phyloP scores from a whole-genome alignment of 2,329 filamentous ascomycete genomes.

The Didymosphaeria variabile region DNA sequence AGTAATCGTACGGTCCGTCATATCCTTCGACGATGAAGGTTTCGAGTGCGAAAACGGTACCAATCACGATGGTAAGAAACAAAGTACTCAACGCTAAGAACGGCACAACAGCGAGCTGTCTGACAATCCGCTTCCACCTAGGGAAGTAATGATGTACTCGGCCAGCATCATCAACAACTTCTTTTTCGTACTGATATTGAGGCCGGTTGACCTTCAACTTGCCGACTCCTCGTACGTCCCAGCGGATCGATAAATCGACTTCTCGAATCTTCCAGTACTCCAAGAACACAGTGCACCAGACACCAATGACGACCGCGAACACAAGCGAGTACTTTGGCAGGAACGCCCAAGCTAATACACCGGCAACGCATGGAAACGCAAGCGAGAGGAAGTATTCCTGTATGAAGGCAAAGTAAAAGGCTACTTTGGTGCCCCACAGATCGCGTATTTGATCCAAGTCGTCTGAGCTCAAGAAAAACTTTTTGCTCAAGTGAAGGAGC shows the following conservation, averaged over 20 bases:
- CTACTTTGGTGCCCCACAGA: constrained; percentile 75
- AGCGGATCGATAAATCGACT: constrained; percentile 43
- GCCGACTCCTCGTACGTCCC: constrained; percentile 43
- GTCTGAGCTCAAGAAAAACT: constrained; percentile 70
- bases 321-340: constrained; percentile 41
- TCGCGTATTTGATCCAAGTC: constrained; percentile 80
- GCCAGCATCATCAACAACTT: constrained; percentile 36
- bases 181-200: constrained; percentile 37
- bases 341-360: constrained; percentile 41
- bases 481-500: constrained; percentile 77
- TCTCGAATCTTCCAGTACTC: constrained; percentile 49
- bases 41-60: constrained; percentile 42
- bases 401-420: constrained; percentile 49
- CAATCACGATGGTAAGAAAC: constrained; percentile 39
- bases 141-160: constrained; percentile 39
- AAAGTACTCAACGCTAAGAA: constrained; percentile 41
- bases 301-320: constrained; percentile 42
- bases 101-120: constrained; percentile 43
- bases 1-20: constrained; percentile 42
- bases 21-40: constrained; percentile 46
- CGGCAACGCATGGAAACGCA: constrained; percentile 40
- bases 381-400: constrained; percentile 45
- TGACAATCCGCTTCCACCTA: constrained; percentile 38
- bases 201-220: constrained; percentile 43
- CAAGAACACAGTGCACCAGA: constrained; percentile 47